phyloP scores from a whole-genome alignment of 1,139 yeast genomes.

The Debaryomyces sp. region DNA sequence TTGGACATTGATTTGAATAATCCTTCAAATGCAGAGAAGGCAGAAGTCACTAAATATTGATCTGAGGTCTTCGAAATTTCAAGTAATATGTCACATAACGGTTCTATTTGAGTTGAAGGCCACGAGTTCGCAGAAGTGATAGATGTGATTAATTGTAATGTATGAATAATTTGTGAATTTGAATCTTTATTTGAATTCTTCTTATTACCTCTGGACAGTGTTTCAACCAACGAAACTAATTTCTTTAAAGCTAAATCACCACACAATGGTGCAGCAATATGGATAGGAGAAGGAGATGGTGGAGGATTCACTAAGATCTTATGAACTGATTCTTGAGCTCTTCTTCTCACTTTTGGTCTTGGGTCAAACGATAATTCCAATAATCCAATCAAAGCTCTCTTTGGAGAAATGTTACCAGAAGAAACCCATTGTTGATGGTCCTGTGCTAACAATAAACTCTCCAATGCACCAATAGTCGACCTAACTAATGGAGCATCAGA shows the following conservation, averaged over 20 bases:
- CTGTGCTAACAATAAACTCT: constrained; percentile 77
- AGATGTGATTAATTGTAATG: constrained; percentile 70
- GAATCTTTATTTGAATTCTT: constrained; percentile 48
- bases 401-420: constrained; percentile 65
- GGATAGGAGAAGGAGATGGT: constrained; percentile 76
- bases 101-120: constrained; percentile 73
- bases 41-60: constrained; percentile 77
- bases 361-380: constrained; percentile 82
- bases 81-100: constrained; percentile 73
- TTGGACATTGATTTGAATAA: constrained; percentile 76
- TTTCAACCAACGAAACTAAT: constrained; percentile 47
- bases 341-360: constrained; percentile 93
- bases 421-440: constrained; percentile 74
- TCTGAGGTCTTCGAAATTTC: constrained; percentile 82
- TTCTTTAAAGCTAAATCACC: constrained; percentile 69
- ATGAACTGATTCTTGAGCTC: constrained; percentile 86
- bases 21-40: constrained; percentile 85
- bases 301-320: constrained; percentile 71
- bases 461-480: constrained; percentile 85
- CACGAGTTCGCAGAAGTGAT: constrained; percentile 77
- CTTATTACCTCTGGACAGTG: constrained; percentile 29
- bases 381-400: constrained; percentile 79
- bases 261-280: constrained; percentile 70
- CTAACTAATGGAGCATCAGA: constrained; percentile 85
- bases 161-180: constrained; percentile 68